Base-by-base conservation (phyloP, 352 stramenopile species). In the Halophytophthora polymorphica region DNA sequence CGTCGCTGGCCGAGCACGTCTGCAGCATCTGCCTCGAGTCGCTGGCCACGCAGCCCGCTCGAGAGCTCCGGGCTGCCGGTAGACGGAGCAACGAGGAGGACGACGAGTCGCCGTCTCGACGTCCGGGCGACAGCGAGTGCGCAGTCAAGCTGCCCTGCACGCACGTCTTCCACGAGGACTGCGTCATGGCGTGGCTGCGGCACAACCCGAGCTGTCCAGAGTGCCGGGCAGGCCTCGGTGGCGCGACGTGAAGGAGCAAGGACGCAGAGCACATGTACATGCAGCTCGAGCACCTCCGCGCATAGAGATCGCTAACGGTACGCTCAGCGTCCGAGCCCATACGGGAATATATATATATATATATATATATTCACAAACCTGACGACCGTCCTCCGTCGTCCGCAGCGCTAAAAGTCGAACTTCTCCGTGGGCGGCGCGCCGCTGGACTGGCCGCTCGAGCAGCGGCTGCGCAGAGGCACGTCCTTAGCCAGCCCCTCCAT, bases 401-500 rank as follows among this genome's bases (percentile, higher is more conserved):
- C n/a, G n/a, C n/a, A n/a, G n/a, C n/a, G n/a, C n/a, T n/a, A n/a
- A n/a, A n/a, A n/a, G n/a, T n/a, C n/a, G n/a, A n/a, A n/a, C n/a
- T n/a, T n/a, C n/a, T n/a, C n/a, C n/a, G n/a, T n/a, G n/a, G n/a
- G n/a, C n/a, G 66, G 66, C 14, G 61, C 50, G 0, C 67, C 64
- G 17, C 67, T 57, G 42, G 62, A 64, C 38, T 81, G 66, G 67
- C 18, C 70, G 59, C 46, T 85, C 77, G 3, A 76, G 79, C 17
- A 78, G 34, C 29, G 79, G 48, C 79, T 90, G 8, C 79, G 76
- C 22, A 72, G 79, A 15, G 74, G 76, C n/a, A 66, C 69, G 17
- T n/a, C n/a, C n/a, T n/a, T n/a, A n/a, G n/a, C n/a, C n/a, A 90
- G 63, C 12, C 68, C 71, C 40, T 77, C 73, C 71, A 86, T 82